Evolutionary conservation across 305 asterid species (phyloP), one percentile per base, ranked within the genome.

Genomic region (Fraxinus albicans): DNA sequence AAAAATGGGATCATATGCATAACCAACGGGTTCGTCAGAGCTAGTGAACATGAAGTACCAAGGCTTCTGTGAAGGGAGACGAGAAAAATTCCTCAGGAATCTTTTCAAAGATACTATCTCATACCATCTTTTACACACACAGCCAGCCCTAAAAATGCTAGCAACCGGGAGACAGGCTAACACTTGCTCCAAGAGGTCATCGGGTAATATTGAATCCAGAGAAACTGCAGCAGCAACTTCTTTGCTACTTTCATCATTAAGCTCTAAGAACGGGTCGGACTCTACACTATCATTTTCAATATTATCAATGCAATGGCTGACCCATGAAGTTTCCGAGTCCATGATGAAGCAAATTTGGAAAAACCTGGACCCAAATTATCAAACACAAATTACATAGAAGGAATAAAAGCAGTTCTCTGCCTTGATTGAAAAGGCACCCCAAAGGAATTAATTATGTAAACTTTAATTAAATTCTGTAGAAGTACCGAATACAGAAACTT

Each of bases 31-130:
- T 53, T 94, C 97, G 31, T 94, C 96, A 0, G 97, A 91, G 92
- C 96, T 89, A 6, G 98, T 96, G 88, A 96, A 96, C 99, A 96
- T 96, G 85, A 94, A 96, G 88, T 96, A 96, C 98, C 98, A 96
- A 3, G 99, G 98, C 84, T 92, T 94, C 23, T 91, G 96, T 1
- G 93, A 80, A 33, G 79, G 80, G 65, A 82, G 74, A 6, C 86
- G 90, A 58, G 98, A 87, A 81, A 84, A 86, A 55, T 92, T 91
- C 94, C 95, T 87, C 0, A 90, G 83, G 73, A 96, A 96, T 80
- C 95, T 88, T 78, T 88, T 88, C 1, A 98, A 96, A 19, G 88
- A 83, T 10, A 96, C 95, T 38, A 96, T 92, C 79, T 91, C 97
- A 1, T 88, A 77, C 99, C 99, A 96, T 84, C 97, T 91, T 87